Percentiles rank a stretch among this genome's conserved stretches.
Conservation (phyloP, 176 grass and related monocot genomes). For the Microstegium vimineum region DNA sequence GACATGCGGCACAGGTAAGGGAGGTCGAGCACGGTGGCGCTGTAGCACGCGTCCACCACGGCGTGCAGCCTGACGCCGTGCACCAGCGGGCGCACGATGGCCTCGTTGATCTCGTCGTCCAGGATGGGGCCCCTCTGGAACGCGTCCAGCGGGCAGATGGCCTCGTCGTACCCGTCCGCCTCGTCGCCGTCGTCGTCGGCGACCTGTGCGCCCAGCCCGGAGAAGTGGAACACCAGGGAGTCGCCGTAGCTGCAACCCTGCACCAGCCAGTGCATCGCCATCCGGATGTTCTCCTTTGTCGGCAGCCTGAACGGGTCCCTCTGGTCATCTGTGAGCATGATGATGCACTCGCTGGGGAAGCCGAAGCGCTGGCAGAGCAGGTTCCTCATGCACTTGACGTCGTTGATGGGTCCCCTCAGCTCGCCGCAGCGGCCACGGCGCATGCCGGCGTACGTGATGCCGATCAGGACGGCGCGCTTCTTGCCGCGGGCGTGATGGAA, state of each 20-base stretch:
- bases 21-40: constrained; percentile 82
- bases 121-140: constrained; percentile 64
- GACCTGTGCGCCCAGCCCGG: constrained; percentile 71
- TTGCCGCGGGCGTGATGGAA: constrained; percentile 53
- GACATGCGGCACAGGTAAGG: constrained; percentile 62
- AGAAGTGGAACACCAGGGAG: constrained; percentile 96
- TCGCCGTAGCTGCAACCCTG: constrained; percentile 62
- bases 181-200: constrained; percentile 65
- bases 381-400: constrained; percentile 79
- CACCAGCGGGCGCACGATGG: constrained; percentile 70
- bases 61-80: constrained; percentile 70
- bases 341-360: constrained; percentile 62
- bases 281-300: constrained; percentile 69
- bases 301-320: constrained; percentile 47
- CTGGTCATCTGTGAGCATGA: constrained; percentile 83
- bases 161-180: constrained; percentile 82
- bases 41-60: constrained; percentile 83
- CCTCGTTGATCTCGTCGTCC: constrained; percentile 85
- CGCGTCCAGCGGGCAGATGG: constrained; percentile 76
- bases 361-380: constrained; percentile 62
- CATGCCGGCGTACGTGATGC: constrained; percentile 55
- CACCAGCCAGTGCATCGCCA: constrained; percentile 91
- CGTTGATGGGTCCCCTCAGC: constrained; percentile 72
- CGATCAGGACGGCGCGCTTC: constrained; percentile 83
- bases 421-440: constrained; percentile 23